Evolutionary conservation across 1,284 basidiomycete genomes (phyloP).

Genomic region (Malassezia dermatis): DNA sequence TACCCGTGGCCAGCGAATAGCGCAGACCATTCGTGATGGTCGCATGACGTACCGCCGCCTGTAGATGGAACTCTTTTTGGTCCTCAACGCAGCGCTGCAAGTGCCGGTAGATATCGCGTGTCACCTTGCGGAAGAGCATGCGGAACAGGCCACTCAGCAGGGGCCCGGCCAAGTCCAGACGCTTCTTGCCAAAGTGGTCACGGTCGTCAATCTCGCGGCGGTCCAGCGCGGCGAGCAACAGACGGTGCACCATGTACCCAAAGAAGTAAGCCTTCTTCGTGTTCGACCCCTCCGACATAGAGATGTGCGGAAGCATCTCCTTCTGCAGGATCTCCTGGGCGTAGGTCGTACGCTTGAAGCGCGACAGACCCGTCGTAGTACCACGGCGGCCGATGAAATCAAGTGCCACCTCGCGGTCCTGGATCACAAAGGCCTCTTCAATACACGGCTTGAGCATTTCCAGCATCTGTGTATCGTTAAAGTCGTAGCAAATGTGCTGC

Average conservation of each 20-base stretch:
- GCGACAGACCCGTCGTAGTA: slow-evolving; percentile 81
- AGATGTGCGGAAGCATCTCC: slow-evolving; percentile 95
- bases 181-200: slow-evolving; percentile 98
- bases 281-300: slow-evolving; percentile 88
- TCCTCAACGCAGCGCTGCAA: slow-evolving; percentile 91
- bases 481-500: slow-evolving; percentile 96
- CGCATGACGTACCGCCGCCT: slow-evolving; percentile 78
- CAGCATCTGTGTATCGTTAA: slow-evolving; percentile 86
- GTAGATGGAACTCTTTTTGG: slow-evolving; percentile 86
- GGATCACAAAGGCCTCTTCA: slow-evolving; percentile 95
- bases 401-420: slow-evolving; percentile 78
- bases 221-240: slow-evolving; percentile 84
- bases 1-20: slow-evolving; percentile 95
- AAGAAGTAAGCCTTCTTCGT: slow-evolving; percentile 99
- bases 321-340: slow-evolving; percentile 97
- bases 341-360: slow-evolving; percentile 83
- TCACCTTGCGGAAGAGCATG: slow-evolving; percentile 93
- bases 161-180: slow-evolving; percentile 89
- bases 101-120: slow-evolving; percentile 92
- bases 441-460: slow-evolving; percentile 99
- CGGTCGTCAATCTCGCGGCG: slow-evolving; percentile 93
- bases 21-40: slow-evolving; percentile 97
- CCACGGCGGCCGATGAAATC: slow-evolving; percentile 98
- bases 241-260: slow-evolving; percentile 98
- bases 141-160: slow-evolving; percentile 89